Conservation (phyloP, 129 eudicot species). For the Lactuca sativa region DNA sequence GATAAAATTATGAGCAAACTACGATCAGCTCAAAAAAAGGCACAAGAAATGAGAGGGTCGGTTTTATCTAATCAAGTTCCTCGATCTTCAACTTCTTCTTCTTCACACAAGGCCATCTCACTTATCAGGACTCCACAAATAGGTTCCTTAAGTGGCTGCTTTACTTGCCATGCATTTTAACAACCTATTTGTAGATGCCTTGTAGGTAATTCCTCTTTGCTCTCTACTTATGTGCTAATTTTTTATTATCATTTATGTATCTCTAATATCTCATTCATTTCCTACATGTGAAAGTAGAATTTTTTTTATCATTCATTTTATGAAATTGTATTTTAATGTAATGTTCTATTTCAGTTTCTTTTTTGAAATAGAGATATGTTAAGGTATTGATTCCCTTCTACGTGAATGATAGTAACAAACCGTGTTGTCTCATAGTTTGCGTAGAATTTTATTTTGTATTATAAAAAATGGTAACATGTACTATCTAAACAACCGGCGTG, state of each 20-base stretch:
- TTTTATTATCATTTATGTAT: constrained; percentile 13
- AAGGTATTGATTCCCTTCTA: neutral
- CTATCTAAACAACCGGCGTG: too few relatives aligned
- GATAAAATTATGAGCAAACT: constrained; percentile 92
- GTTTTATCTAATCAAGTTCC: constrained; percentile 44
- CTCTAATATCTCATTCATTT: constrained; percentile 12
- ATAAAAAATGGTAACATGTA: too few relatives aligned
- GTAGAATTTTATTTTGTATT: too few relatives aligned
- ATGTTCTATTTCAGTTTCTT: neutral
- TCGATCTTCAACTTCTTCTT: constrained; percentile 35
- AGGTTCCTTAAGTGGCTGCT: constrained; percentile 84
- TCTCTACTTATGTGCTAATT: constrained; percentile 17
- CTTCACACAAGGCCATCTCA: constrained; percentile 47
- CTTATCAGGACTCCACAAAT: constrained; percentile 63
- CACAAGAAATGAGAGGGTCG: constrained; percentile 86
- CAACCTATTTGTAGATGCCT: constrained; percentile 3
- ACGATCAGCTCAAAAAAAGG: constrained; percentile 86
- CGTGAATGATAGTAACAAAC: neutral
- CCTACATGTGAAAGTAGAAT: constrained; percentile 14
- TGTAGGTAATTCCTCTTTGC: constrained; percentile 21
- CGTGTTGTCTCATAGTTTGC: neutral
- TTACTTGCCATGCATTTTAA: constrained; percentile 87
- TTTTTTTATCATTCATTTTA: neutral
- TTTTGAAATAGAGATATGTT: neutral
- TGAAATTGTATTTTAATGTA: constrained; percentile 9